Percentiles rank a stretch among this genome's conserved stretches.
Conservation (phyloP, 2,329 filamentous ascomycete genomes). For the Aspergillus tamarii region DNA sequence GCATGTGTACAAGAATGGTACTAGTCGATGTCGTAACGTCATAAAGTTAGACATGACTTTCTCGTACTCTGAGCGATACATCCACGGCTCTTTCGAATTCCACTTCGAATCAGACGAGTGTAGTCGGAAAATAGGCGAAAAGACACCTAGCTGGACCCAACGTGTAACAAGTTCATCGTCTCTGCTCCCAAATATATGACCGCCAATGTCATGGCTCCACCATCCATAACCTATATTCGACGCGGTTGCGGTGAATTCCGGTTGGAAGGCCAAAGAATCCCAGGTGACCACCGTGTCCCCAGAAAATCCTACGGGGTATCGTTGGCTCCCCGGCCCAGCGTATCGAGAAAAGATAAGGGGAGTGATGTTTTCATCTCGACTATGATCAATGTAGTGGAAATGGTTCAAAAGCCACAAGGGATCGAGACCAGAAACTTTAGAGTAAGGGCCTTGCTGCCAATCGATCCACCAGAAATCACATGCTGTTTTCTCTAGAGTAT, state of each 20-base stretch:
- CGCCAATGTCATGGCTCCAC: slow-evolving; percentile 71
- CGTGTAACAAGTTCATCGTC: slow-evolving; percentile 53
- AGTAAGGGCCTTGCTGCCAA: slow-evolving; percentile 65
- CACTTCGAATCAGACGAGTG: slow-evolving; percentile 63
- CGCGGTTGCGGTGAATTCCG: slow-evolving; percentile 67
- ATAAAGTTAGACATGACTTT: slow-evolving; percentile 59
- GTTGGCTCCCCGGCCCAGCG: slow-evolving; percentile 64
- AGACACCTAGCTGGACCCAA: too few species aligned
- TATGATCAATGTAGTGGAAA: slow-evolving; percentile 36
- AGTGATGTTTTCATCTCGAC: slow-evolving; percentile 39
- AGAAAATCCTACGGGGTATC: slow-evolving; percentile 68
- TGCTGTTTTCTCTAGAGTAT: slow-evolving; percentile 54
- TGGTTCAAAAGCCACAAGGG: slow-evolving; percentile 69
- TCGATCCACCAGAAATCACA: slow-evolving; percentile 70
- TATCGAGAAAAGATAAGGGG: slow-evolving; percentile 64
- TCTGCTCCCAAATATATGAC: slow-evolving; percentile 59
- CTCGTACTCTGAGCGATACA: slow-evolving; percentile 52
- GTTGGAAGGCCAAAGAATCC: slow-evolving; percentile 65
- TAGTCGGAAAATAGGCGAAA: slow-evolving; percentile 31
- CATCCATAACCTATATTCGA: slow-evolving; percentile 70
- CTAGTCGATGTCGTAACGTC: slow-evolving; percentile 47
- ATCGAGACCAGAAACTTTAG: slow-evolving; percentile 61
- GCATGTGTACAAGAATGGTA: too few species aligned
- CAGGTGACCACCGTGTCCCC: slow-evolving; percentile 64
- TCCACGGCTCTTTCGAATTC: slow-evolving; percentile 65